Evolutionary conservation across 2,329 filamentous ascomycete genomes (phyloP), one percentile per base, ranked within the genome.

Genomic region (Penicillium digitatum): DNA sequence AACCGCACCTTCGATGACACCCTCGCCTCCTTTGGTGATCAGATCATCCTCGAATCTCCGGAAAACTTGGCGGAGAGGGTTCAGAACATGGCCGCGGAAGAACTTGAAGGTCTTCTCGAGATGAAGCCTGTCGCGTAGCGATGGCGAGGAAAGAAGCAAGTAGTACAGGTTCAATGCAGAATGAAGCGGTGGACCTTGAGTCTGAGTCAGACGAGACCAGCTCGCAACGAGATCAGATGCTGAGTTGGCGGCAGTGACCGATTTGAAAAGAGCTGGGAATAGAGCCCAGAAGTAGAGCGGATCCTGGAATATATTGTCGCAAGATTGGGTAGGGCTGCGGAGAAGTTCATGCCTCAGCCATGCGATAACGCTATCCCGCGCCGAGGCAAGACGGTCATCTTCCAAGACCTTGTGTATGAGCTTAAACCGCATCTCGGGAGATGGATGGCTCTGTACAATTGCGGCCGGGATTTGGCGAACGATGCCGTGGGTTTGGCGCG

Each of bases 301-400:
- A 31, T 73, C 62, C 12, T 65, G 64, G 60, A 76, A 77, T 20
- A 73, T 55, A 48, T 59, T 66, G 9, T 65, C 61, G 4, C 57
- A 32, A 6, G 60, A 51, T 20, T 43, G 52, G 9, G 32, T 40
- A 59, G 50, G 57, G 5, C 79, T 76, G 60, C 79, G 75, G 5
- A 85, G 74, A 0, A 82, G 80, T 63, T 85, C 83, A 38, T 82
- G 76, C 63, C 84, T 85, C 32, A 85, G 71, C 83, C 83, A 86
- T 32, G 79, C 78, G 5, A 86, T 78, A 3, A 82, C 82, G 39
- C 78, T 79, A 34, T 81, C 80, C 62, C 82, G 82, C 35, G 82
- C 76, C 16, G 81, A 80, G 43, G 79, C 76, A 55, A 81, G 78
- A 0, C 76, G 75, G 18, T 80, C 80, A 47, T 83, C 75, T 58